Conservation (phyloP, 2,329 filamentous ascomycete genomes). For the Penicillium olsonii region DNA sequence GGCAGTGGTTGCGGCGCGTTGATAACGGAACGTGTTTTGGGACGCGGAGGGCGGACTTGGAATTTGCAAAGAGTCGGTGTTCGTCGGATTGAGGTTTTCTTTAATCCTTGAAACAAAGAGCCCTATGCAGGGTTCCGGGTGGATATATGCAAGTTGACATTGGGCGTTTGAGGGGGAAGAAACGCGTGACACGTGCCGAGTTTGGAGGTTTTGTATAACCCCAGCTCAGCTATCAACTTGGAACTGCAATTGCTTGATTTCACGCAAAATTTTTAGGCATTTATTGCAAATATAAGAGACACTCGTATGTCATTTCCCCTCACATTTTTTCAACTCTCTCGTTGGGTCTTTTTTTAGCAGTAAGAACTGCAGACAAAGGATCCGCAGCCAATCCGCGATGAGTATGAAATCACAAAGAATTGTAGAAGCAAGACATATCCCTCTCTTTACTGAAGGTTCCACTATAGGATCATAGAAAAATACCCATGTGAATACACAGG, state of each 20-base stretch:
- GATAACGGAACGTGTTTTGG: not conserved
- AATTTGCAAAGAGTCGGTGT: not conserved
- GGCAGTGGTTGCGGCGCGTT: conserved; percentile 1
- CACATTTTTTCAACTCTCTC: not conserved
- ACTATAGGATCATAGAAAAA: conserved; percentile 1
- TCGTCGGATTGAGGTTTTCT: not conserved
- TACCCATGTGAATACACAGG: not conserved
- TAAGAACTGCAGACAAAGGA: conserved; percentile 1
- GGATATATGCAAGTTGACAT: conserved; percentile 1
- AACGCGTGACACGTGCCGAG: conserved; percentile 27
- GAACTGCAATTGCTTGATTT: no score
- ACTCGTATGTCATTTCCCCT: not conserved
- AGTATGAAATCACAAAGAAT: not conserved
- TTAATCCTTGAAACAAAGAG: conserved; percentile 7
- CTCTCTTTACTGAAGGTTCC: not conserved
- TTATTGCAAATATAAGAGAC: no score
- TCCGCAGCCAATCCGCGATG: not conserved
- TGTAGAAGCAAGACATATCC: not conserved
- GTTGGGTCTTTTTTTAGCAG: not conserved
- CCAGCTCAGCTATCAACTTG: not conserved
- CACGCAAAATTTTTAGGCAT: no score
- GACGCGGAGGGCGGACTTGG: not conserved
- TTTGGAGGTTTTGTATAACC: not conserved
- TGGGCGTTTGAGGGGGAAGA: conserved; percentile 12
- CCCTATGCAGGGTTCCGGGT: not conserved